Conservation (phyloP, 345 rosid species). For the Euphorbia tirucalli region DNA sequence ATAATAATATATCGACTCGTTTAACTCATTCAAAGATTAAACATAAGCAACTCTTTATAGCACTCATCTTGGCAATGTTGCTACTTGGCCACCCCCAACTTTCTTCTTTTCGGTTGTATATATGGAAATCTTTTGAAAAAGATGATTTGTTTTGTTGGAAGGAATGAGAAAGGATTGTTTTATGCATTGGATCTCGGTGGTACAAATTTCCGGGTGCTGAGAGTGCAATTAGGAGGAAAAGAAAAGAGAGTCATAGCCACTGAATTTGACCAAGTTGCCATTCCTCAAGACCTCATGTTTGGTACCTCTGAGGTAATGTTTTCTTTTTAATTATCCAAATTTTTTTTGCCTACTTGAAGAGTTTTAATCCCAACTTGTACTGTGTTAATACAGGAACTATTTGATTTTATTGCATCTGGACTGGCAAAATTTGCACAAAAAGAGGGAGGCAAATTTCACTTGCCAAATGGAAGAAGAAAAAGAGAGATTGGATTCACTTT, state of each 20-base stretch:
- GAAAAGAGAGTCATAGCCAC: slow-evolving; percentile 54
- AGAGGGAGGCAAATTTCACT: slow-evolving; percentile 50
- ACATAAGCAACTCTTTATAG: too few relatives aligned
- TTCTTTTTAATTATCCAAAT: background rate
- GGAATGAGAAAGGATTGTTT: slow-evolving; percentile 81
- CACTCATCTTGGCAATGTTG: too few relatives aligned
- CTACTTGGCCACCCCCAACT: too few relatives aligned
- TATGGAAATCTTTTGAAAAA: background rate
- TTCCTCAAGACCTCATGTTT: slow-evolving; percentile 68
- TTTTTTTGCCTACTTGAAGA: background rate
- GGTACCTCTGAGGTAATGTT: slow-evolving; percentile 65
- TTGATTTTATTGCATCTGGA: slow-evolving; percentile 69
- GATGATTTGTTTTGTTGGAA: slow-evolving; percentile 10
- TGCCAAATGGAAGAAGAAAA: slow-evolving; percentile 53
- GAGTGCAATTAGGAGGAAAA: slow-evolving; percentile 74
- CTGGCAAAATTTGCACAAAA: slow-evolving; percentile 51
- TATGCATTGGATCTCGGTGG: slow-evolving; percentile 95
- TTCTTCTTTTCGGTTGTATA: too few relatives aligned
- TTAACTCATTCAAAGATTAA: too few relatives aligned
- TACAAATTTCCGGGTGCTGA: slow-evolving; percentile 71
- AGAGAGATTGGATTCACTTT: slow-evolving; percentile 87
- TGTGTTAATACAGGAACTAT: slow-evolving; percentile 52
- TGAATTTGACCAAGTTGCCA: slow-evolving; percentile 67
- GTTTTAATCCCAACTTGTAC: background rate
- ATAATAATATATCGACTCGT: too few relatives aligned